These are phyloP conservation scores for Catharanthus roseus DNA, from an alignment of 257 asterid species.

Conservation along the genomic window DNA sequence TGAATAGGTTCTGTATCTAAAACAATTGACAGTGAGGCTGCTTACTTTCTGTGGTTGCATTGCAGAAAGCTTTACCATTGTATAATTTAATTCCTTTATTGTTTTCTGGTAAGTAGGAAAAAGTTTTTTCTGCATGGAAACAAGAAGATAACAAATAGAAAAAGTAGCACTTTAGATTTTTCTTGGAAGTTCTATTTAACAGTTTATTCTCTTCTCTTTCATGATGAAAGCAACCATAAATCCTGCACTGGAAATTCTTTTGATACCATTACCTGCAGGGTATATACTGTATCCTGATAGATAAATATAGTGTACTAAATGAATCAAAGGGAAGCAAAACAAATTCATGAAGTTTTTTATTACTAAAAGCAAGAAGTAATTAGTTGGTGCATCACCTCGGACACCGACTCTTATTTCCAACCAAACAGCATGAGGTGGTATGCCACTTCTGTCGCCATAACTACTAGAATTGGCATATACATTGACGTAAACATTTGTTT, in stretches of 20 bases:
- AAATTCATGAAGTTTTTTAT: neutral
- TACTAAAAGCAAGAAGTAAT: neutral
- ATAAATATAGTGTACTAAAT: neutral
- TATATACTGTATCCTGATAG: neutral
- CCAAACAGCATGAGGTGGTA: neutral
- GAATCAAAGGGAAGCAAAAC: neutral
- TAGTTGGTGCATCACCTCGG: neutral
- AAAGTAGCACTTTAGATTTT: neutral
- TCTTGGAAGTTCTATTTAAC: neutral
- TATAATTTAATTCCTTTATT: neutral
- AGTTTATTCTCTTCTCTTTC: neutral
- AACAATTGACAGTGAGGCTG: neutral
- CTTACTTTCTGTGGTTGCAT: neutral
- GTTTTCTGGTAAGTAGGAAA: neutral
- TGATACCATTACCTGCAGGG: neutral
- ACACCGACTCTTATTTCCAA: neutral
- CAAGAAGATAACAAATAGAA: neutral
- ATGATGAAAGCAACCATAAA: neutral
- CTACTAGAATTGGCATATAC: neutral
- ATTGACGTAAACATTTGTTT: neutral
- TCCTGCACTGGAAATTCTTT: neutral
- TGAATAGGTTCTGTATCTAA: conserved; percentile 56
- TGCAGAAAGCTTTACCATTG: neutral
- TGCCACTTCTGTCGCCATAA: neutral
- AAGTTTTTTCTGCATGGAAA: neutral